Evolutionary conservation across 2,329 filamentous ascomycete species (phyloP), one percentile per base, ranked within the genome.

Genomic region (Ambrosiella xylebori): DNA sequence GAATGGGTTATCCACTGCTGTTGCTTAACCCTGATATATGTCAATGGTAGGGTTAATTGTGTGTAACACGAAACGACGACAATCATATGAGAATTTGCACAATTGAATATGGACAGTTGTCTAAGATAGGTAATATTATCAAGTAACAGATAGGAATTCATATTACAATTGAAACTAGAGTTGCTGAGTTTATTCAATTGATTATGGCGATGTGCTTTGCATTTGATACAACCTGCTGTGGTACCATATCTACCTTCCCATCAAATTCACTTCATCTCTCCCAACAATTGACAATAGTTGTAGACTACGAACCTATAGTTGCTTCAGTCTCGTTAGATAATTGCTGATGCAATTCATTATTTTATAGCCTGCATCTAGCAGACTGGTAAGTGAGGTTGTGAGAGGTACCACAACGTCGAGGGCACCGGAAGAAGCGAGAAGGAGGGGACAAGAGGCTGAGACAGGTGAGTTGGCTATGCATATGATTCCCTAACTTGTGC

Each of bases 371-470:
- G 17, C 17, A n/a, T 49, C 2, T 49, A 9, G 45, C 45, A 9
- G 13, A 19, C 15, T 49, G 45, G 17, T 11, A 9, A 9, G 13
- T 19, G 13, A 49, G 45, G 12, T 19, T 49, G 9, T 49, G 15
- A 19, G 44, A 49, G 12, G 45, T 59, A 45, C 27, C 54, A 59
- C 57, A 27, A 37, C 54, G 40, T 57, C 36, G 40, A 57, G 39
- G 49, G 37, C 54, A 19, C 58, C 44, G 35, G 49, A 57, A 56
- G 47, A 59, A 57, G 54, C 58, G 54, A 59, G 49, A 59, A 54
- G 40, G 47, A 47, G 36, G n/a, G n/a, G 44, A 47, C n/a, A 8
- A 17, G n/a, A 47, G 12, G 44, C 44, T 47, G 44, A 47, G 44
- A 19, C 5, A 47, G n/a, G 44, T 17, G 44, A 17, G 7, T 47